Evolutionary conservation across 2,329 filamentous ascomycete genomes (phyloP).

Genomic region (Colletotrichum lentis): DNA sequence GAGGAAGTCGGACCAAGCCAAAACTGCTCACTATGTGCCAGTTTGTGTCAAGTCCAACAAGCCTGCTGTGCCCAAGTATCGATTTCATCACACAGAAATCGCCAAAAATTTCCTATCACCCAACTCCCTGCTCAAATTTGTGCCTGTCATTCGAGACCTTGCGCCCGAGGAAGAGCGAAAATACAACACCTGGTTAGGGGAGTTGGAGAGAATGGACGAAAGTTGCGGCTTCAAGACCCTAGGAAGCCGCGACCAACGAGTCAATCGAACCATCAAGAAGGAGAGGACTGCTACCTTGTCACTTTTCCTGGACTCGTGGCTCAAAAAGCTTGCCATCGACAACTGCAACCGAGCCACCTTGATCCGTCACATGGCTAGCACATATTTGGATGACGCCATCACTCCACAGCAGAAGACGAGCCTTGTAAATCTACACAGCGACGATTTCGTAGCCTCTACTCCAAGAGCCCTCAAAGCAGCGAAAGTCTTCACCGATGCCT

Average conservation of each 20-base stretch:
- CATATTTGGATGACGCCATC: slow-evolving; percentile 57
- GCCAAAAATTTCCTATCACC: slow-evolving; percentile 67
- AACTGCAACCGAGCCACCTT: slow-evolving; percentile 61
- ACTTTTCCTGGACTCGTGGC: slow-evolving; percentile 63
- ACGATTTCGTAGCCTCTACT: slow-evolving; percentile 49
- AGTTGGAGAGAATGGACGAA: slow-evolving; percentile 65
- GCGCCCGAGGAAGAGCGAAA: slow-evolving; percentile 64
- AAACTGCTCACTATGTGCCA: slow-evolving; percentile 50
- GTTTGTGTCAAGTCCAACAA: slow-evolving; percentile 59
- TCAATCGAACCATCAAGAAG: slow-evolving; percentile 57
- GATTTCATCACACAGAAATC: slow-evolving; percentile 68
- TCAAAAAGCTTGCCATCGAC: slow-evolving; percentile 58
- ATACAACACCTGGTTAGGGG: slow-evolving; percentile 65
- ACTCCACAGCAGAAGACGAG: slow-evolving; percentile 64
- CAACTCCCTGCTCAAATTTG: slow-evolving; percentile 67
- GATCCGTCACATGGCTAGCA: slow-evolving; percentile 62
- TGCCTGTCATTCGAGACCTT: slow-evolving; percentile 66
- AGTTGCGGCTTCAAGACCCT: slow-evolving; percentile 66
- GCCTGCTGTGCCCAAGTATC: slow-evolving; percentile 64
- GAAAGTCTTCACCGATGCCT: slow-evolving; percentile 63
- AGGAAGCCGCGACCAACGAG: slow-evolving; percentile 59
- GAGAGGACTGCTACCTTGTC: slow-evolving; percentile 62
- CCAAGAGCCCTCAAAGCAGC: slow-evolving; percentile 54
- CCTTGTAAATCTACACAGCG: slow-evolving; percentile 58
- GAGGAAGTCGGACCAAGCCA: slow-evolving; percentile 54